These are phyloP conservation scores for Dicorynia guianensis DNA, from an alignment of 306 rosid genomes.

Conservation along the genomic window DNA sequence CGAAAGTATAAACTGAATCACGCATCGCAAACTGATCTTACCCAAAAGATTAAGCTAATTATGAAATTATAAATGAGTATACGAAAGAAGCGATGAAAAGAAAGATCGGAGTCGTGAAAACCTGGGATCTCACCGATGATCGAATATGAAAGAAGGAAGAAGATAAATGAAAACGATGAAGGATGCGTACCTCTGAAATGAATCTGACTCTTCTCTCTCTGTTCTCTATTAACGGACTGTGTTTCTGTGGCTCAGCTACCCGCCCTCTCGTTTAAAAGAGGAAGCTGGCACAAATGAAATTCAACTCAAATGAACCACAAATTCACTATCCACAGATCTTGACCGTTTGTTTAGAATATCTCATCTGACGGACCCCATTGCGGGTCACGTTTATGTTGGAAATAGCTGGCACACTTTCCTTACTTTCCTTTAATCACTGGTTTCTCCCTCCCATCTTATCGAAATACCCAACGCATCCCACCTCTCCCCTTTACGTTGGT, in stretches of 20 bases:
- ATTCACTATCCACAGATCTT: slow-evolving; percentile 51
- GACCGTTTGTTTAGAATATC: slow-evolving; percentile 52
- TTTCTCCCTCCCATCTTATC: slow-evolving; percentile 18
- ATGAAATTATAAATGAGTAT: background rate
- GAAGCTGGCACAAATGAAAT: slow-evolving; percentile 61
- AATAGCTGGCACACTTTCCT: slow-evolving; percentile 70
- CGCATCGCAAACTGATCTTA: background rate
- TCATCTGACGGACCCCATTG: slow-evolving; percentile 49
- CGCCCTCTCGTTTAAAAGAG: slow-evolving; percentile 63
- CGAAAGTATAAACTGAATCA: background rate
- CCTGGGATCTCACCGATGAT: slow-evolving; percentile 3
- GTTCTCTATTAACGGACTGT: slow-evolving; percentile 41
- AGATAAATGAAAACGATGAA: slow-evolving; percentile 5
- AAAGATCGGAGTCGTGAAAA: background rate
- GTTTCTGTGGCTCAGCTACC: slow-evolving; percentile 51
- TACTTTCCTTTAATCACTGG: background rate
- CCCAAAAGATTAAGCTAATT: background rate
- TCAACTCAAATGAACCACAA: slow-evolving; percentile 63
- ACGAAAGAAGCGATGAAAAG: background rate
- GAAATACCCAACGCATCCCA: background rate
- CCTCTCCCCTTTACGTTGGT: too few relatives aligned
- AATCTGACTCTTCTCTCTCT: slow-evolving; percentile 31
- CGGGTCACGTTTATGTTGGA: slow-evolving; percentile 59
- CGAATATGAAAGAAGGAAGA: slow-evolving; percentile 21
- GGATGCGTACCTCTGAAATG: slow-evolving; percentile 57